These are phyloP conservation scores for Phanerochaete carnosa DNA, from an alignment of 768 basidiomycete species.

Conservation along the genomic window DNA sequence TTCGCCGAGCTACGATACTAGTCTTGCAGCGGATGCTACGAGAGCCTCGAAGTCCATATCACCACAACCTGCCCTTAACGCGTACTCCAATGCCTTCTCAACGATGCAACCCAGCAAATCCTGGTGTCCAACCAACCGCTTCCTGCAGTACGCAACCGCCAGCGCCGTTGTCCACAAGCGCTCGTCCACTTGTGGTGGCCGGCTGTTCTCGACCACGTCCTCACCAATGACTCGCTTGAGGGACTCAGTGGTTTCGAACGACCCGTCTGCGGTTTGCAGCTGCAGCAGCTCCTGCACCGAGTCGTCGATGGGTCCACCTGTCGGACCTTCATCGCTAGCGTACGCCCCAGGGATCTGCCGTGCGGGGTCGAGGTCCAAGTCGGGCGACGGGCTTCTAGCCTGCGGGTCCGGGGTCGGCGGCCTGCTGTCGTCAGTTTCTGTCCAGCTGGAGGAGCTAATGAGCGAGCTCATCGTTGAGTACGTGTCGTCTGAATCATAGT, in stretches of 20 bases:
- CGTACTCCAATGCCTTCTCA: slow-evolving; percentile 41
- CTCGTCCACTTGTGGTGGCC: neutral
- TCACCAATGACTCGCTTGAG: slow-evolving; percentile 37
- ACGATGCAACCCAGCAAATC: slow-evolving; percentile 42
- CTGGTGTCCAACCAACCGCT: slow-evolving; percentile 30
- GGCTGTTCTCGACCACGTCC: slow-evolving; percentile 27
- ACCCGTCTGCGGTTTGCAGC: slow-evolving; percentile 46
- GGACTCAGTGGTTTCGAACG: slow-evolving; percentile 33
- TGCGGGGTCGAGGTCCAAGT: neutral
- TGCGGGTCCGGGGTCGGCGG: neutral
- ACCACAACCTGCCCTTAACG: slow-evolving; percentile 11
- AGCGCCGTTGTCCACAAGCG: slow-evolving; percentile 49
- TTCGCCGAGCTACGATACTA: neutral
- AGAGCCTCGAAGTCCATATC: neutral
- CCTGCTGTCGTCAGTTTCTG: slow-evolving; percentile 4
- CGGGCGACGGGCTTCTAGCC: slow-evolving; percentile 12
- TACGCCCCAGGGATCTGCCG: neutral
- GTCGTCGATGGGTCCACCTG: slow-evolving; percentile 14
- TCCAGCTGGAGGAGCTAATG: slow-evolving; percentile 8
- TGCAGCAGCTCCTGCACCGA: slow-evolving; percentile 34
- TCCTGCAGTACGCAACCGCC: slow-evolving; percentile 43
- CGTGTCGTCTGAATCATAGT: slow-evolving; percentile 8
- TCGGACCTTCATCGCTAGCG: neutral
- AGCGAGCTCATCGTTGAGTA: slow-evolving; percentile 15
- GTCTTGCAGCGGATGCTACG: neutral